Conservation (phyloP, 208 protist genomes). For the Naegleria gruberi region DNA sequence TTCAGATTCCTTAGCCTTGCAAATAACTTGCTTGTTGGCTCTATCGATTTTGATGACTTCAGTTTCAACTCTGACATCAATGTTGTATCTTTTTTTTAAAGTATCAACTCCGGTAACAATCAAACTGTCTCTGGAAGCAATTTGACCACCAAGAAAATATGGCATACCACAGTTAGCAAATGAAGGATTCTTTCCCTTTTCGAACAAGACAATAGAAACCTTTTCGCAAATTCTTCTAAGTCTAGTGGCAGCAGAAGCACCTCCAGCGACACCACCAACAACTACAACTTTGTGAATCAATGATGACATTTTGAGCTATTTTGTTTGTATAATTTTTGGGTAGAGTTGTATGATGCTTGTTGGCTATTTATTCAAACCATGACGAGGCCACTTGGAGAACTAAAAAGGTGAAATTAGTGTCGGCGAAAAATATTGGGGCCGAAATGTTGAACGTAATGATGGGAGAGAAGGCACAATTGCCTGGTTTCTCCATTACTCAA, state of each 20-base stretch:
- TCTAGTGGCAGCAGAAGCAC: slow-evolving; percentile 33
- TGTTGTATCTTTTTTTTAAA: slow-evolving; percentile 32
- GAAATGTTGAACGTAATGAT: too few species aligned
- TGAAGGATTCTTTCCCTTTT: slow-evolving; percentile 35
- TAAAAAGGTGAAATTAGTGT: too few species aligned
- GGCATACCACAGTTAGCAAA: slow-evolving; percentile 50
- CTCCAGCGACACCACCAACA: slow-evolving; percentile 40
- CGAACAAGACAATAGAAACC: slow-evolving; percentile 37
- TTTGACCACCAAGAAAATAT: slow-evolving; percentile 44
- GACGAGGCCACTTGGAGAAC: too few species aligned
- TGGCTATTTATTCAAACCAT: too few species aligned
- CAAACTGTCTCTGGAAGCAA: slow-evolving; percentile 33
- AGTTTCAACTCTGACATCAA: slow-evolving; percentile 38
- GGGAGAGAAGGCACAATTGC: too few species aligned
- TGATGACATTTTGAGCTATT: not conserved
- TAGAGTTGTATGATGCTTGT: too few species aligned
- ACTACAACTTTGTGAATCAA: slow-evolving; percentile 16
- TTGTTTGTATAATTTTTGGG: too few species aligned
- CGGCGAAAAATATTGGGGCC: too few species aligned
- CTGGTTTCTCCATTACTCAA: too few species aligned
- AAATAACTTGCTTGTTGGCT: slow-evolving; percentile 30
- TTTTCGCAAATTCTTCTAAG: slow-evolving; percentile 35
- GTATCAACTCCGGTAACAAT: slow-evolving; percentile 24
- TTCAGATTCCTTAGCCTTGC: not conserved
- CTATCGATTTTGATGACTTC: slow-evolving; percentile 41